These are phyloP conservation scores for Dothistroma pini DNA, from an alignment of 2,329 filamentous ascomycete species.

Conservation along the genomic window DNA sequence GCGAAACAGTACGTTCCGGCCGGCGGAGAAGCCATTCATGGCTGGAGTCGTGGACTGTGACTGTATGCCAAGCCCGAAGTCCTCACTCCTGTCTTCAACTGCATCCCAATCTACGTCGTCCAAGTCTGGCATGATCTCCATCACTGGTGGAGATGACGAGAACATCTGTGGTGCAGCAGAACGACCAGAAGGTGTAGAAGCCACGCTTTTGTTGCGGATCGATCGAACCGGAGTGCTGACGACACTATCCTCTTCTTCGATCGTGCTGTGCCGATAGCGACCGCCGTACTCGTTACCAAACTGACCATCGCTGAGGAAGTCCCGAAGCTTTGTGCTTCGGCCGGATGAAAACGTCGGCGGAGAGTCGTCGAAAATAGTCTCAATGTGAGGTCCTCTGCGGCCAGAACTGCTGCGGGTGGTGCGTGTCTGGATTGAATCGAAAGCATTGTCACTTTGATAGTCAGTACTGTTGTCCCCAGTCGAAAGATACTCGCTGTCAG, in stretches of 20 bases:
- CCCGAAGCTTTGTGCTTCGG: constrained; percentile 41
- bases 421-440: constrained; percentile 70
- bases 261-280: constrained; percentile 43
- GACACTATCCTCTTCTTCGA: constrained; percentile 50
- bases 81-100: constrained; percentile 26
- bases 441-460: constrained; percentile 71
- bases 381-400: constrained; percentile 66
- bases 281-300: constrained; percentile 38
- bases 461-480: constrained; percentile 76
- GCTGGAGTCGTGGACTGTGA: constrained; percentile 29
- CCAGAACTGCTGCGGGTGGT: constrained; percentile 64
- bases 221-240: constrained; percentile 47
- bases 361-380: constrained; percentile 79
- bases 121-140: constrained; percentile 38
- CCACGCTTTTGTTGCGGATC: constrained; percentile 35
- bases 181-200: constrained; percentile 36
- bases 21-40: constrained; percentile 2
- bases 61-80: constrained; percentile 34
- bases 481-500: constrained; percentile 65
- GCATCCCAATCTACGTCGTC: constrained; percentile 38
- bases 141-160: constrained; percentile 45
- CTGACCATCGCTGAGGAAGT: constrained; percentile 47
- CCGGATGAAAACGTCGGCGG: constrained; percentile 38
- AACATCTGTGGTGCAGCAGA: constrained; percentile 34
- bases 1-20: constrained; percentile 21